A percentile compares a stretch with the other conserved stretches of the same genome.
phyloP scores from a whole-genome alignment of 371 early-diverging fungal genomes.

The Nematocida sp. region DNA sequence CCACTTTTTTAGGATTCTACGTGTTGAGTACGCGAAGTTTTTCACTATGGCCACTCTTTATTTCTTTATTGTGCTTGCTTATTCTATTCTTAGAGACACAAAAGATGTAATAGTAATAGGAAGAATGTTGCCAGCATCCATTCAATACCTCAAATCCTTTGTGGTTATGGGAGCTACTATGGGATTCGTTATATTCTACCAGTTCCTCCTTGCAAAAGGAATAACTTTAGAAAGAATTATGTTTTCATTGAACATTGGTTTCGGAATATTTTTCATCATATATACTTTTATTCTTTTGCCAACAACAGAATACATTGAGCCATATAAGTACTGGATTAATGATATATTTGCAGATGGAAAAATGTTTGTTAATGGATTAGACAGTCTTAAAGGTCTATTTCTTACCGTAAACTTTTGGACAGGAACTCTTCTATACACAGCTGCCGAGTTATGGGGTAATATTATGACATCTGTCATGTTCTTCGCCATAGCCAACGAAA shows the following conservation, averaged over 20 bases:
- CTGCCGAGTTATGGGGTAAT: constrained; percentile 67
- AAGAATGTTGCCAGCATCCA: constrained; percentile 65
- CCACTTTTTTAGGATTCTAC: constrained; percentile 63
- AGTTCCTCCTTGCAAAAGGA: constrained; percentile 54
- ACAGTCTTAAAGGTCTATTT: constrained; percentile 54
- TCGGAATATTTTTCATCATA: constrained; percentile 61
- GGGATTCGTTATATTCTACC: constrained; percentile 59
- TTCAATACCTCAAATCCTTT: constrained; percentile 65
- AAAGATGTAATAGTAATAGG: constrained; percentile 67
- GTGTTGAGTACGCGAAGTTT: constrained; percentile 63
- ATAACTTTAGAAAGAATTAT: constrained; percentile 59
- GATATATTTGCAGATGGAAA: constrained; percentile 64
- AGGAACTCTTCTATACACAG: constrained; percentile 63
- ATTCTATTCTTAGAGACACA: constrained; percentile 67
- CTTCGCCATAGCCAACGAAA: constrained; percentile 65
- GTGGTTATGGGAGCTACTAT: constrained; percentile 63
- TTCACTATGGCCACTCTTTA: constrained; percentile 63
- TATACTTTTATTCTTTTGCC: constrained; percentile 60
- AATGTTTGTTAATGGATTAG: constrained; percentile 52
- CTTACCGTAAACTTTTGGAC: constrained; percentile 65
- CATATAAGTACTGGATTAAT: constrained; percentile 49
- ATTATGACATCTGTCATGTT: constrained; percentile 66
- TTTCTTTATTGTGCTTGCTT: constrained; percentile 64
- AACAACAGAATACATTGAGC: constrained; percentile 57
- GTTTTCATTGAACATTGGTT: constrained; percentile 54